Percentiles rank a stretch among this genome's conserved stretches.
These are phyloP conservation scores for Alternaria sp. DNA, from an alignment of 2,329 filamentous ascomycete species.

Conservation along the genomic window DNA sequence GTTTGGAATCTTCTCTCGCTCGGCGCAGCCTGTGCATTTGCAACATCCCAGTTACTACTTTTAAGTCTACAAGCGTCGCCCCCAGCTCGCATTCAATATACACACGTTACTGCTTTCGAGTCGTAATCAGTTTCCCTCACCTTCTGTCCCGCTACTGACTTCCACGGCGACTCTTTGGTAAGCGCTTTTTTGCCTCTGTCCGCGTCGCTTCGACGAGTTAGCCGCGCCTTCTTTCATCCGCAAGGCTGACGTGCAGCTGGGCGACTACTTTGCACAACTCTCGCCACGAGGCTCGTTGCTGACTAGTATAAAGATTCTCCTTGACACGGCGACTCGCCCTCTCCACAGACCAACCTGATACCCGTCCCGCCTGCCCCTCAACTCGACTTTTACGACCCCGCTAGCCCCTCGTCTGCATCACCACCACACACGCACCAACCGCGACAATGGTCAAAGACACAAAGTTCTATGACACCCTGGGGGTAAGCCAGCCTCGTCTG, in stretches of 20 bases:
- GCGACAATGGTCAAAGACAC: constrained; percentile 78
- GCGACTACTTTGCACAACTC: constrained; percentile 18
- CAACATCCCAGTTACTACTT: constrained; percentile 44
- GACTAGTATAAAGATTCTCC: constrained; percentile 20
- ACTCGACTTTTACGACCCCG: constrained; percentile 36
- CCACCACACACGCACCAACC: constrained; percentile 22
- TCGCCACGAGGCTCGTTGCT: constrained; percentile 21
- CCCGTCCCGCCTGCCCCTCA: constrained; percentile 16
- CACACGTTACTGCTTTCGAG: constrained; percentile 17
- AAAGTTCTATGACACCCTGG: constrained; percentile 79
- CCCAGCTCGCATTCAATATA: constrained; percentile 23
- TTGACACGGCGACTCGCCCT: constrained; percentile 12
- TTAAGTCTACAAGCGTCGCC: constrained; percentile 43
- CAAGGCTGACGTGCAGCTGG: constrained; percentile 26
- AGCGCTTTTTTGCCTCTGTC: constrained; percentile 20
- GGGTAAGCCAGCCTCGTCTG: constrained; percentile 63
- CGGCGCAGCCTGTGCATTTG: constrained; percentile 45
- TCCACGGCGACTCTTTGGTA: constrained; percentile 27
- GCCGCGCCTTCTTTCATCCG: constrained; percentile 15
- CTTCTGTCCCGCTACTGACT: not conserved
- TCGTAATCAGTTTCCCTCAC: constrained; percentile 8
- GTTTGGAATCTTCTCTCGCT: constrained; percentile 46
- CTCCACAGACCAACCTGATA: constrained; percentile 12
- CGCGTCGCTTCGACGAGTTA: constrained; percentile 14
- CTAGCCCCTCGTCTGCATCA: constrained; percentile 29